Evolutionary conservation across 176 grass and related monocot genomes (phyloP).

Genomic region (Carex scoparia): DNA sequence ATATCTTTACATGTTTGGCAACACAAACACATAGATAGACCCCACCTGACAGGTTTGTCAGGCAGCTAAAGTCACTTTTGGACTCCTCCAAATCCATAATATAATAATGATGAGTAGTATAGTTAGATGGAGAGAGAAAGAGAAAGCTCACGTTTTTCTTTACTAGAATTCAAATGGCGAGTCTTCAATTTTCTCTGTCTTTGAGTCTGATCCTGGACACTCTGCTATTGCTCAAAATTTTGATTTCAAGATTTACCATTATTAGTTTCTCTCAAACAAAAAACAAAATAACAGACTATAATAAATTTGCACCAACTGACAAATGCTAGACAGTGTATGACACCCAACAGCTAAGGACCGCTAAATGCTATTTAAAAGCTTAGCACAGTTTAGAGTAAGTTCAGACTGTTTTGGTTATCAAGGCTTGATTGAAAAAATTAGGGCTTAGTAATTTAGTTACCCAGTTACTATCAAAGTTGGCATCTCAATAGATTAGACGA

Average conservation of each 20-base stretch:
- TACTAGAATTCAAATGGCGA: conserved; percentile 6
- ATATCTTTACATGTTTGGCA: not conserved
- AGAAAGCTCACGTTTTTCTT: conserved; percentile 21
- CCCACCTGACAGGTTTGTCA: not conserved
- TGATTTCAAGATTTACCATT: not conserved
- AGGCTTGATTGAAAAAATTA: not conserved
- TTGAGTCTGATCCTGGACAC: conserved; percentile 1
- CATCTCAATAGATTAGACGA: not conserved
- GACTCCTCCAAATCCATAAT: not conserved
- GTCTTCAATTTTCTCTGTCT: conserved; percentile 22
- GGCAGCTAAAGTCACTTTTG: not conserved
- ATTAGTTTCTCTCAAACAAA: not conserved
- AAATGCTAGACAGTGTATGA: not conserved
- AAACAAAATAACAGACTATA: not conserved
- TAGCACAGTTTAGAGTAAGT: conserved; percentile 1
- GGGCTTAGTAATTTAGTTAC: not conserved
- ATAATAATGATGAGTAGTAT: not conserved
- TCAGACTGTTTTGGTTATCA: not conserved
- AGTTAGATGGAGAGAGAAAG: not conserved
- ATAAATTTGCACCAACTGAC: not conserved
- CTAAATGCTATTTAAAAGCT: not conserved
- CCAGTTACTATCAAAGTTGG: not conserved
- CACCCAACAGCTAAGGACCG: not conserved
- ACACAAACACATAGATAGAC: not conserved
- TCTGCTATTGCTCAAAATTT: not conserved